phyloP scores from a whole-genome alignment of 345 rosid species.

The Citrus cavaleriei region DNA sequence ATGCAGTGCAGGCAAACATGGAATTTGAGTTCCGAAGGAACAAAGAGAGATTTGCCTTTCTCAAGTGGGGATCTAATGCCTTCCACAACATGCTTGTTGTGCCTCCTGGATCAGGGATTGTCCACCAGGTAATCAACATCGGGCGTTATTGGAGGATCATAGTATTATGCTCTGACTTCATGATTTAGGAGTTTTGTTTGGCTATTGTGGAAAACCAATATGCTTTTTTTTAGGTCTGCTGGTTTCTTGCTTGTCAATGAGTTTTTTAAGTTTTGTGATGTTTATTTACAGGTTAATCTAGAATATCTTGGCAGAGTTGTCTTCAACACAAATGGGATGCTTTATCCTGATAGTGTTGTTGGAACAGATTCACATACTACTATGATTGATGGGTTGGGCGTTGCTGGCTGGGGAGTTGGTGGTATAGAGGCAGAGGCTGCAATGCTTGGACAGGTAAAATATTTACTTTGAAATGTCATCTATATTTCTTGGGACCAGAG shows the following conservation, averaged over 20 bases:
- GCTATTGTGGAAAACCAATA: background rate
- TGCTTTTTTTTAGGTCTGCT: background rate
- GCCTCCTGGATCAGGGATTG: conserved; percentile 96
- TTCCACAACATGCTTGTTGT: conserved; percentile 93
- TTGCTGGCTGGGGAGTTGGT: conserved; percentile 99
- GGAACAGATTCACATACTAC: conserved; percentile 97
- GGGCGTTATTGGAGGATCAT: background rate
- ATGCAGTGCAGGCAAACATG: conserved; percentile 94
- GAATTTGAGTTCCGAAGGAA: conserved; percentile 82
- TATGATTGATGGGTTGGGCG: conserved; percentile 96
- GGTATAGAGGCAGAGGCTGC: conserved; percentile 96
- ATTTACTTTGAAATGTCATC: background rate
- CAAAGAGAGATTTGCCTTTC: conserved; percentile 90
- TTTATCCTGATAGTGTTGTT: conserved; percentile 92
- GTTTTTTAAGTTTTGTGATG: background rate
- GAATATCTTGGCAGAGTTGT: conserved; percentile 95
- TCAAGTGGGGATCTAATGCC: conserved; percentile 95
- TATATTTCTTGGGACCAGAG: background rate
- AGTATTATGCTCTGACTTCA: background rate
- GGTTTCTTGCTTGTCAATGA: background rate
- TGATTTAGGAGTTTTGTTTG: background rate
- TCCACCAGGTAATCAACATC: conserved; percentile 66
- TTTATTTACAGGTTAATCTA: conserved; percentile 64
- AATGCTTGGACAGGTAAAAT: conserved; percentile 95
- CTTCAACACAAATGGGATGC: conserved; percentile 70